Conservation (phyloP, 306 rosid genomes). For the Vigna radiata region DNA sequence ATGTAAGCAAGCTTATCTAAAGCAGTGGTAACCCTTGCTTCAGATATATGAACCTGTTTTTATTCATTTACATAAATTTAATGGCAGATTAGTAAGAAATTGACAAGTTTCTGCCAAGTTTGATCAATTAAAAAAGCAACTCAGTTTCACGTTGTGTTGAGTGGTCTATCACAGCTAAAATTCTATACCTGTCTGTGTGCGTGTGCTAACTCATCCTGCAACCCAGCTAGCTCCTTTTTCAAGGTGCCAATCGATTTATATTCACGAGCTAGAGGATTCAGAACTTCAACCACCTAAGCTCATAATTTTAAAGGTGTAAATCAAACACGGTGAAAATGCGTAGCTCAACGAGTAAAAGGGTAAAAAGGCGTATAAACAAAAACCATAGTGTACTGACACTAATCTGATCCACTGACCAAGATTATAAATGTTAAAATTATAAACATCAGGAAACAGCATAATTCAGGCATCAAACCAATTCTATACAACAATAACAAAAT, state of each 20-base stretch:
- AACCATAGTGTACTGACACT: not conserved
- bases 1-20: constrained; percentile 96
- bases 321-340: not conserved
- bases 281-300: constrained; percentile 60
- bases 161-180: constrained; percentile 13
- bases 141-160: constrained; percentile 23
- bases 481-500: not conserved
- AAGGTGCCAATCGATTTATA: constrained; percentile 84
- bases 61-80: constrained; percentile 43
- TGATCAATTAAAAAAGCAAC: constrained; percentile 1
- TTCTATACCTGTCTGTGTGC: constrained; percentile 86
- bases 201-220: constrained; percentile 82
- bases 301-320: constrained; percentile 17
- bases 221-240: constrained; percentile 91
- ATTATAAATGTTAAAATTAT: not conserved
- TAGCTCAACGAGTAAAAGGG: constrained; percentile 2
- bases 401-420: constrained; percentile 3
- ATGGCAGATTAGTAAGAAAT: not conserved
- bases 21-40: constrained; percentile 91
- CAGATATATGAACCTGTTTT: constrained; percentile 93
- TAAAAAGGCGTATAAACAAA: not conserved
- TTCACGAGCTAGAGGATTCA: constrained; percentile 96
- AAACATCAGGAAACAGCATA: not conserved
- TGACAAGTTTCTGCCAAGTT: not conserved
- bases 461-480: constrained; percentile 15